Evolutionary conservation across 192 early-diverging fungal genomes (phyloP).

Genomic region (Gamsiella multidivaricata): DNA sequence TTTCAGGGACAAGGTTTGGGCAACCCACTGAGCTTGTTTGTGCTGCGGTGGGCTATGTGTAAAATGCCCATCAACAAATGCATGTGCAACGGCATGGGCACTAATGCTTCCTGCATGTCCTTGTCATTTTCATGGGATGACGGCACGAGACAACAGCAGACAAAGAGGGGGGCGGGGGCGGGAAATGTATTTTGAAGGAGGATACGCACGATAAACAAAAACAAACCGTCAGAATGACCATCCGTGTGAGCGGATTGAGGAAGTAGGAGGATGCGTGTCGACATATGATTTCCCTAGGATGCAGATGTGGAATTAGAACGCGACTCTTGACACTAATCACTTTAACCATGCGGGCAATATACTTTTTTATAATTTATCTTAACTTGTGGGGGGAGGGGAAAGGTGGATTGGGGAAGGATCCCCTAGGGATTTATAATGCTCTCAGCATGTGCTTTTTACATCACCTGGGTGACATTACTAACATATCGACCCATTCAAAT

Average conservation of each 20-base stretch:
- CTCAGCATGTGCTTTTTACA: constrained; percentile 3
- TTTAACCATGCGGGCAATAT: neutral
- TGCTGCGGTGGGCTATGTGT: neutral
- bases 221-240: neutral
- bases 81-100: no score
- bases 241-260: neutral
- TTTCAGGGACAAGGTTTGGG: no score
- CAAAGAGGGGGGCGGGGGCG: neutral
- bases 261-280: neutral
- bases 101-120: no score
- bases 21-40: no score
- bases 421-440: neutral
- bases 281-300: constrained; percentile 7
- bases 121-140: no score
- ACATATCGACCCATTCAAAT: neutral
- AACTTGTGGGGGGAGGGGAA: no score
- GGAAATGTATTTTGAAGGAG: neutral
- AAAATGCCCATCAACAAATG: neutral
- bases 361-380: no score
- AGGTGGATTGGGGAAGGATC: no score
- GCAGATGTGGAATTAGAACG: no score
- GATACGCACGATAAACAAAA: neutral
- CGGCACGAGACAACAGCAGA: constrained; percentile 9
- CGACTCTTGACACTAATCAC: neutral
- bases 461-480: neutral